Percentiles rank a stretch among this genome's conserved stretches.
These are phyloP conservation scores for Eucommia ulmoides DNA, from an alignment of 257 asterid species.

Conservation along the genomic window DNA sequence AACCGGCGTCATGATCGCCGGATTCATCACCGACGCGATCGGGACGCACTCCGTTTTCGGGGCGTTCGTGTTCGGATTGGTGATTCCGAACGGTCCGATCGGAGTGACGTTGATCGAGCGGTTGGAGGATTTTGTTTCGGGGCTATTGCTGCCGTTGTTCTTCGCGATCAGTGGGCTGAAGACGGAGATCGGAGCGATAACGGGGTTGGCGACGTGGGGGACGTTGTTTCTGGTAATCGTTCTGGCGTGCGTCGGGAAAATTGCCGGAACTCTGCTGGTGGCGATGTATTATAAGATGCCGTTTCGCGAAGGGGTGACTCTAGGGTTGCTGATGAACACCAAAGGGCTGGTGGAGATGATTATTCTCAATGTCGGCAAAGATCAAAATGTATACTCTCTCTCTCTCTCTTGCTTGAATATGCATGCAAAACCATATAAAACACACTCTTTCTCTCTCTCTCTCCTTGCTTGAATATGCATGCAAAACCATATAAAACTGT, in stretches of 20 bases:
- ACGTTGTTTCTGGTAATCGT: slow-evolving; percentile 37
- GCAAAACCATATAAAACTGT: no score
- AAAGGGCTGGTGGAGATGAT: slow-evolving; percentile 95
- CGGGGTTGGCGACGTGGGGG: slow-evolving; percentile 48
- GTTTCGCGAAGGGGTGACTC: slow-evolving; percentile 67
- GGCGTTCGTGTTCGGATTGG: slow-evolving; percentile 77
- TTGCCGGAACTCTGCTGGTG: slow-evolving; percentile 66
- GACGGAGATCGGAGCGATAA: slow-evolving; percentile 42
- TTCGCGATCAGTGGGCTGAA: slow-evolving; percentile 89
- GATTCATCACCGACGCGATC: slow-evolving; percentile 80
- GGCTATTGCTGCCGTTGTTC: slow-evolving; percentile 73
- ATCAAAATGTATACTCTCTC: slow-evolving; percentile 48
- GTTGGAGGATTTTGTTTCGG: slow-evolving; percentile 82
- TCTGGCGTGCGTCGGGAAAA: slow-evolving; percentile 74
- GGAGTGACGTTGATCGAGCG: slow-evolving; percentile 68
- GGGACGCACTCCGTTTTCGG: slow-evolving; percentile 98
- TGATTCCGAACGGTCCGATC: slow-evolving; percentile 81
- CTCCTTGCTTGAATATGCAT: no score
- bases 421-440: no score
- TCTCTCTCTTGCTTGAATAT: no score
- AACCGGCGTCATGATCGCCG: slow-evolving; percentile 83
- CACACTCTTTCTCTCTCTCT: no score
- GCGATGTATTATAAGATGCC: slow-evolving; percentile 70
- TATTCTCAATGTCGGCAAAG: slow-evolving; percentile 92
- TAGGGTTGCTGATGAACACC: slow-evolving; percentile 88